A percentile compares a stretch with the other conserved stretches of the same genome.
These are phyloP conservation scores for Bacterosira constricta DNA, from an alignment of 108 stramenopile genomes.

Conservation along the genomic window DNA sequence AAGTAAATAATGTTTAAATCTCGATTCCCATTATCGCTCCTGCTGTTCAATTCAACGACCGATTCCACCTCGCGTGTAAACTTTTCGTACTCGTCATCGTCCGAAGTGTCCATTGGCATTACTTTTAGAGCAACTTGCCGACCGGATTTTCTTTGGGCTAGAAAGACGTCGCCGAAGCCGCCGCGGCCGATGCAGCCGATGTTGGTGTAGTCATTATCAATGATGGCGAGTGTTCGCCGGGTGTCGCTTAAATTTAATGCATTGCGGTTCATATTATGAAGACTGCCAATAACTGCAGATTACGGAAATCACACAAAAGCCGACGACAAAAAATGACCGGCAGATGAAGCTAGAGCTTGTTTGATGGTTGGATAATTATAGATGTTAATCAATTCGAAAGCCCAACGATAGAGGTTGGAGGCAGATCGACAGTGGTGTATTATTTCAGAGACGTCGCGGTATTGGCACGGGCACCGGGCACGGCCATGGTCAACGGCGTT, in stretches of 20 bases:
- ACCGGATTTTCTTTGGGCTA: conserved; percentile 39
- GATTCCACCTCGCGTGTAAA: conserved; percentile 36
- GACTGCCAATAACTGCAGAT: too few species aligned
- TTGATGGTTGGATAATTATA: too few species aligned
- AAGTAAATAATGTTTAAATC: conserved; percentile 41
- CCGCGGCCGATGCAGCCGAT: conserved; percentile 17
- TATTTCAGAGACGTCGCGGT: too few species aligned
- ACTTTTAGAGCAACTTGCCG: conserved; percentile 37
- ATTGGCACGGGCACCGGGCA: too few species aligned
- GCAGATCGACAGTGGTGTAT: too few species aligned
- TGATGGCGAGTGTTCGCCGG: neutral
- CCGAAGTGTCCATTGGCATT: conserved; percentile 27
- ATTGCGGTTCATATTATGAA: too few species aligned
- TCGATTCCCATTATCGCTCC: conserved; percentile 5
- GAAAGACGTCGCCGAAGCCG: conserved; percentile 48
- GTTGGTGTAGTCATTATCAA: conserved; percentile 10
- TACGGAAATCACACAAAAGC: too few species aligned
- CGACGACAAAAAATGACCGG: too few species aligned
- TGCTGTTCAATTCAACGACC: conserved; percentile 22
- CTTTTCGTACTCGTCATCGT: conserved; percentile 39
- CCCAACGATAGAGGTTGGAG: too few species aligned
- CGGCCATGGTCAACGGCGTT: too few species aligned
- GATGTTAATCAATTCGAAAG: too few species aligned
- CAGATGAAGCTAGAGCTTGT: too few species aligned
- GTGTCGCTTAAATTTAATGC: conserved; percentile 15